Percentiles rank a stretch among this genome's conserved stretches.
Conservation (phyloP, 805 yeast genomes). For the Grigorovia jiainica region DNA sequence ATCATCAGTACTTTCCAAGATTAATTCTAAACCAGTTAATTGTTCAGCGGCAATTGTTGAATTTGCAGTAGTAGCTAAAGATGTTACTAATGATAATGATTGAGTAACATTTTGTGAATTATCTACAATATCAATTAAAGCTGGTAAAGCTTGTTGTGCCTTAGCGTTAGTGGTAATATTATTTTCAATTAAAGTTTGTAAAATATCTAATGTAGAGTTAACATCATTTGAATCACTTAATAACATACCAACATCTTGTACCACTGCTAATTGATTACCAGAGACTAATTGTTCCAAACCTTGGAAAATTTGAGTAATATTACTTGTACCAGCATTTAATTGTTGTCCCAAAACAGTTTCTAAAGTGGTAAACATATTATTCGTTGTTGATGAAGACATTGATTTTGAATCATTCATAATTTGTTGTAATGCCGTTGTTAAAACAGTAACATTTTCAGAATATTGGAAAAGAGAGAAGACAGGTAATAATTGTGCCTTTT, state of each 20-base stretch:
- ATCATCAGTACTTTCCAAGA: constrained; percentile 17
- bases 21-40: constrained; percentile 13
- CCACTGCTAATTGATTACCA: constrained; percentile 9
- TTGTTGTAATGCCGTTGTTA: constrained; percentile 12
- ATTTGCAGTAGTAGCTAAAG: constrained; percentile 13
- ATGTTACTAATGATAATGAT: constrained; percentile 13
- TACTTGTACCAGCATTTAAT: not conserved
- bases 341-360: not conserved
- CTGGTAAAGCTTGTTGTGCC: constrained; percentile 15
- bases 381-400: constrained; percentile 11
- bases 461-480: constrained; percentile 17
- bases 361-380: constrained; percentile 13
- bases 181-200: constrained; percentile 9
- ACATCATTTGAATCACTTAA: constrained; percentile 12
- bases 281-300: constrained; percentile 11
- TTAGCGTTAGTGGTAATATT: constrained; percentile 17
- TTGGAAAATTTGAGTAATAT: constrained; percentile 5
- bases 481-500: constrained; percentile 18
- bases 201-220: constrained; percentile 12
- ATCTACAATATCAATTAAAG: constrained; percentile 13
- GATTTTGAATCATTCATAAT: constrained; percentile 10
- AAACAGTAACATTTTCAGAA: constrained; percentile 16
- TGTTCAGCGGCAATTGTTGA: constrained; percentile 17
- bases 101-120: constrained; percentile 13
- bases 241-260: constrained; percentile 15